phyloP scores from a whole-genome alignment of 148 eudicot genomes.

The Dysphania ambrosioides region DNA sequence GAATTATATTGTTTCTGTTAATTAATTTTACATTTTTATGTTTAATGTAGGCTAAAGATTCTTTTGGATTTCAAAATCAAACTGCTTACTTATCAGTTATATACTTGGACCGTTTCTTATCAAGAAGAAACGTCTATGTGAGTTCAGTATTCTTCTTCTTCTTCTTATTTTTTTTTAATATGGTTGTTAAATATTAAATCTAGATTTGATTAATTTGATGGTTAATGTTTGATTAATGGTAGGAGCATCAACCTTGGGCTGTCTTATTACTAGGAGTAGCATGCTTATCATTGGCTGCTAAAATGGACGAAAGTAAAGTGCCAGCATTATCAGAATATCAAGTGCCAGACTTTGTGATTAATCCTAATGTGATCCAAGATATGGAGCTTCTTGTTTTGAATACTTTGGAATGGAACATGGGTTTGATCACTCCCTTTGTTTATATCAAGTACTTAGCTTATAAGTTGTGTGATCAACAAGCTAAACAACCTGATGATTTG shows the following conservation, averaged over 20 bases:
- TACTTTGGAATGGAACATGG: constrained; percentile 51
- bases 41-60: constrained; percentile 34
- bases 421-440: constrained; percentile 48
- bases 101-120: constrained; percentile 50
- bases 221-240: not conserved
- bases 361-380: constrained; percentile 26
- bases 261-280: constrained; percentile 47
- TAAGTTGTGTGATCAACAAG: constrained; percentile 31
- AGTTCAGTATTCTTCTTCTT: constrained; percentile 17
- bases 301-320: constrained; percentile 46
- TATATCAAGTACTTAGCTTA: constrained; percentile 38
- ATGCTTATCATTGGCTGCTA: constrained; percentile 65
- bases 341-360: constrained; percentile 25
- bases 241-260: constrained; percentile 50
- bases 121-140: constrained; percentile 41
- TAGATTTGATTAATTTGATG: not conserved
- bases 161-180: not conserved
- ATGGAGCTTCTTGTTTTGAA: constrained; percentile 52
- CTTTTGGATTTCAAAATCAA: constrained; percentile 34
- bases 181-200: not conserved
- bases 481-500: not conserved
- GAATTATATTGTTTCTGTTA: not conserved
- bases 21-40: too few species aligned
- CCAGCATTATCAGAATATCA: constrained; percentile 34
- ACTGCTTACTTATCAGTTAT: constrained; percentile 49